These are phyloP conservation scores for Paxillus ammoniavirescens DNA, from an alignment of 768 basidiomycete genomes.

Conservation along the genomic window DNA sequence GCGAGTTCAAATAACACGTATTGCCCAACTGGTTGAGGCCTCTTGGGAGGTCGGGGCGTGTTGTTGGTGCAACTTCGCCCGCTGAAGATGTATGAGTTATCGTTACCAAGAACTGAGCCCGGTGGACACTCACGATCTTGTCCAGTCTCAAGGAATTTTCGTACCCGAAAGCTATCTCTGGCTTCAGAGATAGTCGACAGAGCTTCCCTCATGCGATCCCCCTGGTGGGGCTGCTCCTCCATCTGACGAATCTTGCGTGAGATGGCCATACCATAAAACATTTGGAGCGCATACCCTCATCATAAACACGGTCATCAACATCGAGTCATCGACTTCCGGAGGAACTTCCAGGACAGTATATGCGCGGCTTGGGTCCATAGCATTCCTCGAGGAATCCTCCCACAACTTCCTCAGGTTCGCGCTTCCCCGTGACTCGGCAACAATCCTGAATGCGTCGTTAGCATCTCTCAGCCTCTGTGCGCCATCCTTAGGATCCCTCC, in stretches of 20 bases:
- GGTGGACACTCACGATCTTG: slow-evolving; percentile 64
- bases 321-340: slow-evolving; percentile 70
- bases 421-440: slow-evolving; percentile 65
- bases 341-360: slow-evolving; percentile 71
- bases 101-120: background rate
- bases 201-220: slow-evolving; percentile 72
- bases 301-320: slow-evolving; percentile 68
- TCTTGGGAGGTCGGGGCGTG: slow-evolving; percentile 68
- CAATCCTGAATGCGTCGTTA: slow-evolving; percentile 65
- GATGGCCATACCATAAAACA: background rate
- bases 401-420: slow-evolving; percentile 45
- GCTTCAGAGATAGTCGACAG: slow-evolving; percentile 71
- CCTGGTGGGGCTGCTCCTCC: slow-evolving; percentile 66
- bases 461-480: slow-evolving; percentile 49
- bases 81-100: slow-evolving; percentile 39
- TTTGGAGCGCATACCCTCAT: slow-evolving; percentile 54
- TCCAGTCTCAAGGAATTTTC: slow-evolving; percentile 62
- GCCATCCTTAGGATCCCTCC: slow-evolving; percentile 46
- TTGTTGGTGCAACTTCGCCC: slow-evolving; percentile 56
- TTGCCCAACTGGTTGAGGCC: slow-evolving; percentile 89
- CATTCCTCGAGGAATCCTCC: slow-evolving; percentile 51
- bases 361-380: slow-evolving; percentile 69
- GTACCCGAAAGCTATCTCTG: slow-evolving; percentile 69
- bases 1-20: slow-evolving; percentile 83
- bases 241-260: slow-evolving; percentile 42